Base-by-base conservation (phyloP, 1,284 basidiomycete species). In the Moesziomyces parantarcticus region DNA sequence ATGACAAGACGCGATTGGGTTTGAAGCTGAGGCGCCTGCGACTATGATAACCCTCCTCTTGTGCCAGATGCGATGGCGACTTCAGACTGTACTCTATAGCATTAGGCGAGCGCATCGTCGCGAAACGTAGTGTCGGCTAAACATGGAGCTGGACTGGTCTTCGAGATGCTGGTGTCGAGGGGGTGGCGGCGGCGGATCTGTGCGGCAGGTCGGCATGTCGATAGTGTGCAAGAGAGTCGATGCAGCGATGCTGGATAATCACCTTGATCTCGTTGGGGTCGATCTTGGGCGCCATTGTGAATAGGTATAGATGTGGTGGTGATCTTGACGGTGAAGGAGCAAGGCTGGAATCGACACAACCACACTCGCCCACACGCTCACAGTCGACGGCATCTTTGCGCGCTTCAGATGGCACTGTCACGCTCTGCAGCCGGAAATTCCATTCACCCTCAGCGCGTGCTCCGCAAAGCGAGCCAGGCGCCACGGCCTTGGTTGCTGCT, bases 181-280 rank as follows among this genome's bases (percentile, higher is more conserved):
- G 22, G 26, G 25, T 48, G 46, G 46, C 13, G 61, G 56, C 44
- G 45, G 40, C 25, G 16, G 29, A 32, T 48, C 61, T 57, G 58
- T 57, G 57, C 62, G 58, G 62, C 55, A n/a, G 16, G 44, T 59
- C 56, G 42, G 41, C 40, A 18, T 21, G 46, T 58, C 54, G 49
- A 34, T 21, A 42, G 26, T 40, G 42, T 58, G 29, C 34, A 22
- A 41, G 7, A 36, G 48, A 10, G 47, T 25, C 23, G 39, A 13
- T 18, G 39, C 7, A 22, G 23, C 39, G 16, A n/a, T 20, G 13
- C 29, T 47, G 22, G 50, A 60, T 64, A 77, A 65, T 61, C 49
- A 77, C 74, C 87, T 97, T 97, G 83, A 94, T 88, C 88, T 96
- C 95, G 86, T 88, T 92, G 77, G 93, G 93, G 88, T 94, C 92